Conservation (phyloP, 768 basidiomycete genomes). For the Amanita molliuscula region DNA sequence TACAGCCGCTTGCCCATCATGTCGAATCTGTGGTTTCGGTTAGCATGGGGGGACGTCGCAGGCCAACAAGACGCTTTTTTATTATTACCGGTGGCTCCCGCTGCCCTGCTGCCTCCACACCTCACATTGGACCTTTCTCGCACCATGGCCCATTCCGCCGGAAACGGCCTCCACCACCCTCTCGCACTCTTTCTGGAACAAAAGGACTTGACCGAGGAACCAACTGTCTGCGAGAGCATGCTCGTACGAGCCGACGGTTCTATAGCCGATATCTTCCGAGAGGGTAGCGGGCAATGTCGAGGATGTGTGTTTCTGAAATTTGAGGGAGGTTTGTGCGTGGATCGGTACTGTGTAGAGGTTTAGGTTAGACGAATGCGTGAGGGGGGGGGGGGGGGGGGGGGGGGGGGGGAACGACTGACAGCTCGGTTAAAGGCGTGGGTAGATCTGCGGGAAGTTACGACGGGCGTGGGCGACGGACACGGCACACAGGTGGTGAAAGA, state of each 20-base stretch:
- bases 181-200: slow-evolving; percentile 55
- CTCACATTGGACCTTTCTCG: slow-evolving; percentile 75
- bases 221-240: slow-evolving; percentile 80
- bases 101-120: slow-evolving; percentile 86
- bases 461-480: background rate
- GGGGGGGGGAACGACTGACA: too few species aligned
- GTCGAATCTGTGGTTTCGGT: background rate
- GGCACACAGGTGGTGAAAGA: background rate
- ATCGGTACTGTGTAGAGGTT: slow-evolving; percentile 33
- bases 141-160: slow-evolving; percentile 22
- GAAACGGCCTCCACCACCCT: slow-evolving; percentile 23
- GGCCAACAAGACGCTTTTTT: background rate
- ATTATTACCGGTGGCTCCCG: slow-evolving; percentile 86
- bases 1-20: slow-evolving; percentile 16
- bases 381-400: too few species aligned
- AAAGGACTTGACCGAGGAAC: slow-evolving; percentile 60
- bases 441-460: slow-evolving; percentile 27
- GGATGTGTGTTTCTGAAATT: slow-evolving; percentile 62
- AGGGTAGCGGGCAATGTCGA: slow-evolving; percentile 53
- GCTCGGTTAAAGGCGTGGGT: slow-evolving; percentile 41
- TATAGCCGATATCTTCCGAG: slow-evolving; percentile 82
- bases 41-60: background rate
- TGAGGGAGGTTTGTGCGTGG: slow-evolving; percentile 51
- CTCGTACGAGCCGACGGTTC: slow-evolving; percentile 86
- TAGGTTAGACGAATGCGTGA: too few species aligned